Evolutionary conservation across 352 stramenopile species (phyloP).

Genomic region (Pythium graminicola): DNA sequence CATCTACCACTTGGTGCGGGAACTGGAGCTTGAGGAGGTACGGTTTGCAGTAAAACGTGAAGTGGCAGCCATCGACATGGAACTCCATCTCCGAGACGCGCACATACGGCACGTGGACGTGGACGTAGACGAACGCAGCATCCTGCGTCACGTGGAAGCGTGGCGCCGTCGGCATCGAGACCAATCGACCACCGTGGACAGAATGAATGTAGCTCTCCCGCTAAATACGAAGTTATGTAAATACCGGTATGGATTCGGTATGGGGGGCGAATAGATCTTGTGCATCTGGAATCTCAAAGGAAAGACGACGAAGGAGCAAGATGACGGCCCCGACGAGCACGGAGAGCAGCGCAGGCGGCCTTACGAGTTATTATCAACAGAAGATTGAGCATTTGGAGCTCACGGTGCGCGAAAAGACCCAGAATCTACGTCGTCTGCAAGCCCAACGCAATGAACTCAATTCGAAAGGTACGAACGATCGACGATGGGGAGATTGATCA

Average conservation of each 20-base stretch:
- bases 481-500: background rate
- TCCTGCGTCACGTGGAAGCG: conserved; percentile 84
- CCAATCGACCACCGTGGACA: background rate
- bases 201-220: background rate
- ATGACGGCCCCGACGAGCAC: conserved; percentile 37
- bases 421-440: conserved; percentile 97
- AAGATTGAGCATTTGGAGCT: conserved; percentile 95
- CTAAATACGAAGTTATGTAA: conserved; percentile 14
- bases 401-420: conserved; percentile 90
- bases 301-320: conserved; percentile 21
- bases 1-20: conserved; percentile 80
- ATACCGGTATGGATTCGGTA: conserved; percentile 19
- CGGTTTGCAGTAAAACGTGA: conserved; percentile 95
- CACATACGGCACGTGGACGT: conserved; percentile 88
- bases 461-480: conserved; percentile 85
- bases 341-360: conserved; percentile 32
- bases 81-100: conserved; percentile 91
- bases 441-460: conserved; percentile 99
- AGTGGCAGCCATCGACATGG: conserved; percentile 83
- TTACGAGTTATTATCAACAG: conserved; percentile 91
- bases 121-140: conserved; percentile 73
- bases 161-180: conserved; percentile 65
- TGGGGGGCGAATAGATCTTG: conserved; percentile 6
- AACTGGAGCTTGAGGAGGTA: conserved; percentile 97
- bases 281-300: conserved; percentile 16